Base-by-base conservation (phyloP, 371 early-diverging fungal species). In the Actinomortierella wolfii region DNA sequence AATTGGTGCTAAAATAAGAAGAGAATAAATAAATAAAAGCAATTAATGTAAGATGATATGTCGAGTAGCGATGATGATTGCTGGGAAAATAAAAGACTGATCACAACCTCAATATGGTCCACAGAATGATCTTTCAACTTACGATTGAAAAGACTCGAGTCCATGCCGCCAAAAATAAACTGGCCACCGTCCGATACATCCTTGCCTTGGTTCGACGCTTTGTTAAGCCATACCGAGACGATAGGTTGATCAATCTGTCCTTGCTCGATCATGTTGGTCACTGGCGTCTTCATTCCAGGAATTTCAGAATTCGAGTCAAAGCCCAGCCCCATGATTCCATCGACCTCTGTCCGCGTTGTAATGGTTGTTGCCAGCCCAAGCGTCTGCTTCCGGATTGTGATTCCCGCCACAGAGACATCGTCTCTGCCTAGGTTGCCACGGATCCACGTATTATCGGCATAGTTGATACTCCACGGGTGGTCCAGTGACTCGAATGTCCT, bases 201-300 rank as follows among this genome's bases (percentile, higher is more conserved):
- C 3, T 46, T 25, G 46, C 66, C 73, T 57, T 71, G 73, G 14
- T 66, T 42, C 9, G 46, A 40, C 5, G 73, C 73, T 43, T 71
- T 71, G 42, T 71, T 71, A 24, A 71, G 47, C 66, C 67, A 71
- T 1, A 71, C 73, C 3, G 73, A 71, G 20, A 71, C 73, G 18
- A 66, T 56, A 1, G 43, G 49, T 15, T 66, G 52, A 21, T 71
- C 73, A 2, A 71, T 66, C 24, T 59, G 73, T 20, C 50, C 45
- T 44, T 71, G 66, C 6, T 15, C 25, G 6, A 71, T 15, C 73
- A 71, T 65, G 44, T 61, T 71, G 14, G 55, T 61, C n/a, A 71
- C 56, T 0, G 62, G 61, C 23, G 73, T 66, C 11, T 20, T 54
- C 23, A 5, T 60, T 60, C 70, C 49, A 7, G 48, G 40, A 42